Evolutionary conservation across 1,139 yeast genomes (phyloP).

Genomic region (Debaryomyces robertsiae): DNA sequence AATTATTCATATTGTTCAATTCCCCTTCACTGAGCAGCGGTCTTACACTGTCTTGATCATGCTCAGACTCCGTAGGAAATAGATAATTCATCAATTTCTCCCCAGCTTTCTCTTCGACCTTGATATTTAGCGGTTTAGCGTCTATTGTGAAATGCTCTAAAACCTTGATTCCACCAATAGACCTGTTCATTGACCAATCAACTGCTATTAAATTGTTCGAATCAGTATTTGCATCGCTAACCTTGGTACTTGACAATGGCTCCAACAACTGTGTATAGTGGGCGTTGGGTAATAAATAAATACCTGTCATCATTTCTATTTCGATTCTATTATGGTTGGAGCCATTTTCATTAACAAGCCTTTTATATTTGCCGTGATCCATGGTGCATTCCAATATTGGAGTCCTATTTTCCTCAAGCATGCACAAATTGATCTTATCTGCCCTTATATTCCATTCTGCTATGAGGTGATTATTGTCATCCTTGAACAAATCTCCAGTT

Average conservation of each 20-base stretch:
- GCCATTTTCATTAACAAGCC: constrained; percentile 52
- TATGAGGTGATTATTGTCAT: constrained; percentile 21
- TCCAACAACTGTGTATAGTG: constrained; percentile 40
- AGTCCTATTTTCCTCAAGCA: constrained; percentile 45
- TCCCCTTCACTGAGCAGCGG: constrained; percentile 22
- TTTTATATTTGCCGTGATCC: constrained; percentile 42
- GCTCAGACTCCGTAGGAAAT: constrained; percentile 47
- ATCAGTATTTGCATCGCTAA: constrained; percentile 19
- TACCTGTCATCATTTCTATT: constrained; percentile 50
- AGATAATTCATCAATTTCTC: constrained; percentile 55
- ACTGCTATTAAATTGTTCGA: constrained; percentile 41
- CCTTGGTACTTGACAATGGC: constrained; percentile 25
- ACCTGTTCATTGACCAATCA: constrained; percentile 64
- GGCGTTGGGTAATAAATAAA: constrained; percentile 37
- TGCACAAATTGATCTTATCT: constrained; percentile 45
- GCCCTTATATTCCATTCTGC: constrained; percentile 66
- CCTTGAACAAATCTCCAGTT: constrained; percentile 34
- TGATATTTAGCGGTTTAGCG: constrained; percentile 57
- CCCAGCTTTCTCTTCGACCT: constrained; percentile 64
- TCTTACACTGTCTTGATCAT: constrained; percentile 11
- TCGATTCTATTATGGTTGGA: constrained; percentile 43
- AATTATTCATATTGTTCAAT: constrained; percentile 16
- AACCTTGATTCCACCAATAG: constrained; percentile 70
- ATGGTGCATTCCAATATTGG: constrained; percentile 46
- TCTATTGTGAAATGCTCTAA: constrained; percentile 55